Base-by-base conservation (phyloP, 441 rosid genomes). In the Pelargonium fulgidum region DNA sequence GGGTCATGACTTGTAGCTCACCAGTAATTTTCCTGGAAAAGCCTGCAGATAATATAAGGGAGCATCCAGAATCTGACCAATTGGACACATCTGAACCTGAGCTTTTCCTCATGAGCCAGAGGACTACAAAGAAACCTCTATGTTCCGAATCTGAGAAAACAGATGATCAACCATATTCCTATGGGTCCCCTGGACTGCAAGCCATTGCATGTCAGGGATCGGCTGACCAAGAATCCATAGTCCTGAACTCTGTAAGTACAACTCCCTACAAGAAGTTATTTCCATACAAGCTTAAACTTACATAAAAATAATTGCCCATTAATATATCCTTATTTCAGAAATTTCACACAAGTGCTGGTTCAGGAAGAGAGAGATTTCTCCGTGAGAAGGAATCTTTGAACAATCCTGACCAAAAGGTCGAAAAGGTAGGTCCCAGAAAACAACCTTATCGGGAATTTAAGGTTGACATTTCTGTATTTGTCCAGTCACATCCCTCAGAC, bases 241-340 rank as follows among this genome's bases (percentile, higher is more conserved):
- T 48, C 64, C 76, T 62, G 42, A 68, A 44, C 75, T 72, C 79
- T 66, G 90, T 87, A 84, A 79, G 90, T 76, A 65, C 67, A 70
- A n/a, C 39, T 50, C 61, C 65, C 62, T 39, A 26, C 48, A 29
- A 16, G 12, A 64, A 17, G 24, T 62, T 20, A 59, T 22, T 41
- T 19, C 12, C 4, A 50, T 33, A 58, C 62, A 29, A 66, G 50
- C 8, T 71, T 67, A 72, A 70, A 76, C 33, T 66, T 65, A 62
- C 22, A 47, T 68, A 22, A 65, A 64, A 54, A 76, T 29, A 77
- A 36, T 62, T 13, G 52, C 26, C 11, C 29, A 39, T 36, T 77
- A 61, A 66, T 36, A 24, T 56, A 67, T 65, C 67, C 19, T 70
- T 70, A 29, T 69, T 68, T 76, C 81, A 83, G 87, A 77, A 71